Conservation (phyloP, 768 basidiomycete species). For the Terana coerulea region DNA sequence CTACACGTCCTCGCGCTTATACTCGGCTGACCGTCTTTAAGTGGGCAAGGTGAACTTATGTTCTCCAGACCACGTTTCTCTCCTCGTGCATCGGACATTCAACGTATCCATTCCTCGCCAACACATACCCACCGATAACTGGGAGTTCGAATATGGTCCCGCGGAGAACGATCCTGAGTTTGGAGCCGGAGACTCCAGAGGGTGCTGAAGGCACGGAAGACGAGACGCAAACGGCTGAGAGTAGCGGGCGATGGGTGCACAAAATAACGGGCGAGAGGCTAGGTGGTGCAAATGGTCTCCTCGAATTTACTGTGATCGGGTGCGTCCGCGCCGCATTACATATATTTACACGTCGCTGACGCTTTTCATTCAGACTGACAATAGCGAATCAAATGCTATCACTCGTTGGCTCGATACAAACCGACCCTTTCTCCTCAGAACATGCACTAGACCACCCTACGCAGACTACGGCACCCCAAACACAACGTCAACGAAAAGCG, state of each 20-base stretch:
- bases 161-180: slow-evolving; percentile 79
- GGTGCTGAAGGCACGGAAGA: slow-evolving; percentile 17
- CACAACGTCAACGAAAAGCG: not conserved
- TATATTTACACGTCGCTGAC: not conserved
- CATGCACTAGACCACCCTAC: slow-evolving; percentile 39
- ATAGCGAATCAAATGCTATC: slow-evolving; percentile 94
- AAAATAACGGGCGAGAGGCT: slow-evolving; percentile 63
- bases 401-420: slow-evolving; percentile 77
- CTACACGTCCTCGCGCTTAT: not conserved
- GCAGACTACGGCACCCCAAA: slow-evolving; percentile 13
- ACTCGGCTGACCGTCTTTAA: slow-evolving; percentile 25
- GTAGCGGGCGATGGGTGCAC: slow-evolving; percentile 78
- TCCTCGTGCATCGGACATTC: slow-evolving; percentile 89
- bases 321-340: slow-evolving; percentile 31
- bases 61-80: slow-evolving; percentile 88
- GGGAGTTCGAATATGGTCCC: slow-evolving; percentile 84
- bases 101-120: slow-evolving; percentile 93
- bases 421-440: slow-evolving; percentile 65
- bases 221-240: slow-evolving; percentile 30
- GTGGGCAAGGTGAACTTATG: slow-evolving; percentile 85
- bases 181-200: slow-evolving; percentile 33
- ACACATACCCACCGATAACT: slow-evolving; percentile 78
- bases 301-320: slow-evolving; percentile 91
- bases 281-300: slow-evolving; percentile 60
- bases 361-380: slow-evolving; percentile 52